Conservation (phyloP, 495 filamentous ascomycete genomes). For the Penicillium herquei region DNA sequence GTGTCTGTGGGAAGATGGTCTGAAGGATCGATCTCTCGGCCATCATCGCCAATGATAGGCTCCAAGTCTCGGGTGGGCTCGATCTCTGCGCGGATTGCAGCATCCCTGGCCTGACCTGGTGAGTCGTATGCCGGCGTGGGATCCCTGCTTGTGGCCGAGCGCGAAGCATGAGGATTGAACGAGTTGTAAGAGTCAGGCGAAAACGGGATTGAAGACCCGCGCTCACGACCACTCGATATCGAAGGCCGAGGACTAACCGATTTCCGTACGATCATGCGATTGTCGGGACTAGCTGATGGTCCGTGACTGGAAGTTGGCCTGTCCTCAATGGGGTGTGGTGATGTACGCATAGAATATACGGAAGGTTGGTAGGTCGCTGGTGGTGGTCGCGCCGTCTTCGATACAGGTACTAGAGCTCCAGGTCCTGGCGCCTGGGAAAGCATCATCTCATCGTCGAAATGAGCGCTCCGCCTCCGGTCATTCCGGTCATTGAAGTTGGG, state of each 20-base stretch:
- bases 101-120: slow-evolving; percentile 41
- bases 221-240: slow-evolving; percentile 44
- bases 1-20: slow-evolving; percentile 89
- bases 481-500: slow-evolving; percentile 37
- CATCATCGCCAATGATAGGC: slow-evolving; percentile 77
- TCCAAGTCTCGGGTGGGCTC: slow-evolving; percentile 31
- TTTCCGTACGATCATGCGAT: slow-evolving; percentile 51
- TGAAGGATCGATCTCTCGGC: slow-evolving; percentile 84
- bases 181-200: slow-evolving; percentile 75
- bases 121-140: slow-evolving; percentile 42
- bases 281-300: slow-evolving; percentile 59
- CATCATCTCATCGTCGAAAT: slow-evolving; percentile 34
- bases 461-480: slow-evolving; percentile 26
- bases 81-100: slow-evolving; percentile 32
- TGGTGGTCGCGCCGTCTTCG: slow-evolving; percentile 18
- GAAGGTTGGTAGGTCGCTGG: slow-evolving; percentile 26
- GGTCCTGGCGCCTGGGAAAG: slow-evolving; percentile 23
- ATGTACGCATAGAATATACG: slow-evolving; percentile 39
- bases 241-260: slow-evolving; percentile 24
- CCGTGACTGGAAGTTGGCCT: slow-evolving; percentile 19
- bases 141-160: slow-evolving; percentile 28
- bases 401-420: slow-evolving; percentile 15
- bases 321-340: slow-evolving; percentile 29
- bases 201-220: slow-evolving; percentile 68
- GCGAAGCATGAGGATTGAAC: slow-evolving; percentile 43